These are phyloP conservation scores for Colletotrichum lentis DNA, from an alignment of 2,329 filamentous ascomycete genomes.

Conservation along the genomic window DNA sequence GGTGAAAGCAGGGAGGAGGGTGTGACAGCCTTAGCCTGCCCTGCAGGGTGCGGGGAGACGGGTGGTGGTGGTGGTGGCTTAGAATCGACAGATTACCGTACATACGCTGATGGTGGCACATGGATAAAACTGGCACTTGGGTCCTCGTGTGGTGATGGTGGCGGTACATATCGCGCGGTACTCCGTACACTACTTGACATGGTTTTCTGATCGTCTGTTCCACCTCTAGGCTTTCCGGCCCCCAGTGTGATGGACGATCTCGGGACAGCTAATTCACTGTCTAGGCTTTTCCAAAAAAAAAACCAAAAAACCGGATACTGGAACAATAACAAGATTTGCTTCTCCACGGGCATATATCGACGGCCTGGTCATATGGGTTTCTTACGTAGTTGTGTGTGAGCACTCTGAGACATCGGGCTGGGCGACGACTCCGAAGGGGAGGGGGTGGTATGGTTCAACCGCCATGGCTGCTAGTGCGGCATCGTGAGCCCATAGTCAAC, in stretches of 20 bases:
- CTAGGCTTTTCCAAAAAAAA: too few relatives aligned
- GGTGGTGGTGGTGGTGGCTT: conserved; percentile 30
- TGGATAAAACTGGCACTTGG: not conserved
- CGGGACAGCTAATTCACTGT: not conserved
- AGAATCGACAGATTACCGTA: conserved; percentile 27
- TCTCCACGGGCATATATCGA: not conserved
- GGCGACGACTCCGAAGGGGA: not conserved
- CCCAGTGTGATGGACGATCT: not conserved
- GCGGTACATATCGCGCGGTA: not conserved
- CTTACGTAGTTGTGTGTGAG: too few relatives aligned
- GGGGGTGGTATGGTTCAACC: not conserved
- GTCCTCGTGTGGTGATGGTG: not conserved
- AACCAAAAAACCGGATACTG: too few relatives aligned
- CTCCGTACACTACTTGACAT: not conserved
- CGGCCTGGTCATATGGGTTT: not conserved
- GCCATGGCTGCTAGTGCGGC: not conserved
- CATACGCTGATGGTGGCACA: conserved; percentile 17
- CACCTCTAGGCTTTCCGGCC: not conserved
- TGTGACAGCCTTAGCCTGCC: conserved; percentile 2
- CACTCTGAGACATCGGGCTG: not conserved
- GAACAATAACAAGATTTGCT: not conserved
- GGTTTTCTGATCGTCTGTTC: not conserved
- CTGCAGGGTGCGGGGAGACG: conserved; percentile 15
- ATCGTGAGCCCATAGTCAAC: not conserved
- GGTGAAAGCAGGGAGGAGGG: not conserved